Conservation (phyloP, 208 protist genomes). For the Leishmania tropica region DNA sequence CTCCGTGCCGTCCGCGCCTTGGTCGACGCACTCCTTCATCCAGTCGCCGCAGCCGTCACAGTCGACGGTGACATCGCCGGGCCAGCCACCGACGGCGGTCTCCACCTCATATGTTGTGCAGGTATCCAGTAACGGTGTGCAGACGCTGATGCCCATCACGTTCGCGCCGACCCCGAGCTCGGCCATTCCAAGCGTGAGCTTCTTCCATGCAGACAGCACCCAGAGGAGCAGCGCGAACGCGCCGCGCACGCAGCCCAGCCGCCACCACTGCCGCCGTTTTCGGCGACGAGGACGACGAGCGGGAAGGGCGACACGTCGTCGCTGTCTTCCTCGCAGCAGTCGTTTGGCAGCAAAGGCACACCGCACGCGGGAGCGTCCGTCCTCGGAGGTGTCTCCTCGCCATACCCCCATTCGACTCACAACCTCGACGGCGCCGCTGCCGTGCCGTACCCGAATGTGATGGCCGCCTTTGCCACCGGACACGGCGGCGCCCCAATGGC, state of each 20-base stretch:
- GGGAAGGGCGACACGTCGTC: conserved; percentile 10
- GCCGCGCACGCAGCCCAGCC: not conserved
- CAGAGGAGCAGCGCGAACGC: not conserved
- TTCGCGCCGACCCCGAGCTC: not conserved
- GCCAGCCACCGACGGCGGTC: not conserved
- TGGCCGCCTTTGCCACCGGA: not conserved
- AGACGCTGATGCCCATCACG: conserved; percentile 7
- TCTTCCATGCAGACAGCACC: not conserved
- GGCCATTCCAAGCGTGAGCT: not conserved
- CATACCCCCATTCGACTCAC: not conserved
- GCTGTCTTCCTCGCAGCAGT: conserved; percentile 10
- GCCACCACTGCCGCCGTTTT: not conserved
- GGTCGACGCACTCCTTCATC: conserved; percentile 5
- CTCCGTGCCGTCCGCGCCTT: not conserved
- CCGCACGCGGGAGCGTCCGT: not conserved
- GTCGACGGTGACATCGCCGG: not conserved
- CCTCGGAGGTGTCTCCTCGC: not conserved
- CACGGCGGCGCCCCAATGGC: not conserved
- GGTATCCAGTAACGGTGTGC: conserved; percentile 5
- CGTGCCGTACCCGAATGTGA: not conserved
- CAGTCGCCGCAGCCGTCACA: conserved; percentile 1
- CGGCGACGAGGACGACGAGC: not conserved
- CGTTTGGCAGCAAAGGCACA: not conserved
- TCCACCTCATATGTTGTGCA: conserved; percentile 1
- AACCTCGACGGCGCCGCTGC: not conserved